Base-by-base conservation (phyloP, 78 protist species). In the Blattamonas nauphoetae region DNA sequence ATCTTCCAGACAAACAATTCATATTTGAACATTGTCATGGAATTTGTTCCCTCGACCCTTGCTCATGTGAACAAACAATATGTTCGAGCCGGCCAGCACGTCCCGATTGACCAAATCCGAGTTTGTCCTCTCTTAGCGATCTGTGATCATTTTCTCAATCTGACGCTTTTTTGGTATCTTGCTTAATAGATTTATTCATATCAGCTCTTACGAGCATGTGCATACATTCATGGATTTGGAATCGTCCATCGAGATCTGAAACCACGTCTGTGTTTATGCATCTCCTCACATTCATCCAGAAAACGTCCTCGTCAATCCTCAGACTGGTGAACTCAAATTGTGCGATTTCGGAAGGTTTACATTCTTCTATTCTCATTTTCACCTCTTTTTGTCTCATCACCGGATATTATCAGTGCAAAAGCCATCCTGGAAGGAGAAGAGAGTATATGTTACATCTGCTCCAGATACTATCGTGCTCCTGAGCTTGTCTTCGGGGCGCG, bases 391-490 rank as follows among this genome's bases (percentile, higher is more conserved):
- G n/a, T n/a, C n/a, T n/a, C n/a, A n/a, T n/a, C n/a, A n/a, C n/a
- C n/a, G n/a, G n/a, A n/a, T n/a, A n/a, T n/a, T n/a, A 4, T 3
- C 0, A 90, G 94, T 78, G 95, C 99, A 11, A 97, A 97, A 88
- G 88, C 89, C n/a, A 91, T 98, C 1, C 91, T 87, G 29, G 35
- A 41, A 86, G 98, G 96, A 3, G 98, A 98, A 91, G 93, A 97
- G 35, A 97, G 97, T 85, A 97, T 97, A n/a, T 79, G 98, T 32
- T 97, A 97, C 94, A 97, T 98, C 43, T 97, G 99, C 91, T 97
- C 99, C 80, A 94, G 99, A 36, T 98, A 96, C 94, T 98, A 98
- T 89, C 93, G 99, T 38, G 99, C 99, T 0, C 99, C 99, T 5
- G 99, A 98, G 90, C 95, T 98, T 84, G 94, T 97, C 45, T 96